Conservation (phyloP, 2,329 filamentous ascomycete genomes). For the Colletotrichum lentis region DNA sequence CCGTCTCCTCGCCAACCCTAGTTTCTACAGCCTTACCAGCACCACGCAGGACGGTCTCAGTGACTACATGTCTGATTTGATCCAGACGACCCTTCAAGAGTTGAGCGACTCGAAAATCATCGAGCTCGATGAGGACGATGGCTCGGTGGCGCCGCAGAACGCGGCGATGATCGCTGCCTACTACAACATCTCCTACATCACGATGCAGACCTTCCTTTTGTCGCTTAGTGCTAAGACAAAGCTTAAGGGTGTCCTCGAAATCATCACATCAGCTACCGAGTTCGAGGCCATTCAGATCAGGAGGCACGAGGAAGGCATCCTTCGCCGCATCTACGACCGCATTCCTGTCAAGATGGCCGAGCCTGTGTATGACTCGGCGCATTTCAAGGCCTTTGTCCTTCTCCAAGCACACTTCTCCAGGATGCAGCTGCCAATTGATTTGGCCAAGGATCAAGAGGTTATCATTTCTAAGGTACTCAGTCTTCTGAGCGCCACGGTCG, state of each 20-base stretch:
- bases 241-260: constrained; percentile 95
- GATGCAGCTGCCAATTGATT: constrained; percentile 94
- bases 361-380: constrained; percentile 86
- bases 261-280: constrained; percentile 94
- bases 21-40: constrained; percentile 90
- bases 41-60: constrained; percentile 93
- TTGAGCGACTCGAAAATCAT: constrained; percentile 93
- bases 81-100: constrained; percentile 91
- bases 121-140: constrained; percentile 93
- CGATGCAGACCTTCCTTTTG: constrained; percentile 97
- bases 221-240: constrained; percentile 90
- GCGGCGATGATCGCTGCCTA: constrained; percentile 98
- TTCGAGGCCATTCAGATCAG: constrained; percentile 96
- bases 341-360: constrained; percentile 95
- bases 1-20: constrained; percentile 91
- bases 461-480: constrained; percentile 86
- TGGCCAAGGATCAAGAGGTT: constrained; percentile 93
- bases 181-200: constrained; percentile 99
- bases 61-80: constrained; percentile 90
- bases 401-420: constrained; percentile 97
- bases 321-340: constrained; percentile 92
- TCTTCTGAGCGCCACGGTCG: constrained; percentile 89
- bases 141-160: constrained; percentile 87
- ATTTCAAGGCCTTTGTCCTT: constrained; percentile 98
- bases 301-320: constrained; percentile 85